A percentile compares a stretch with the other conserved stretches of the same genome.
These are phyloP conservation scores for Plantago ovata DNA, from an alignment of 257 asterid species.

Conservation along the genomic window DNA sequence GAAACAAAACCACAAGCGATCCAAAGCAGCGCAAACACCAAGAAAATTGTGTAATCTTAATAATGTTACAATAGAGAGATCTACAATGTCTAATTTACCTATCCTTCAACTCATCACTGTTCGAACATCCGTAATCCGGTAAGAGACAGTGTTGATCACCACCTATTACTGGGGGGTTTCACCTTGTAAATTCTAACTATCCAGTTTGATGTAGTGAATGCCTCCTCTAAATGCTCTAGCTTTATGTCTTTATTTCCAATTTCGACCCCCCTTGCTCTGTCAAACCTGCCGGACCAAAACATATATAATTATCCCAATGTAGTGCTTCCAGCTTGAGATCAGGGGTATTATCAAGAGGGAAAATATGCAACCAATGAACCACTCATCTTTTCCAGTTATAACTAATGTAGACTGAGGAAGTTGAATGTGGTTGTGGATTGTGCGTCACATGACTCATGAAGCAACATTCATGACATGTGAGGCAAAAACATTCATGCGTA, in stretches of 20 bases:
- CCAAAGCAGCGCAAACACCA: no score
- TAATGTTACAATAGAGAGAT: no score
- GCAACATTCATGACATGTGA: background rate
- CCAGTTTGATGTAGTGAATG: conserved; percentile 96
- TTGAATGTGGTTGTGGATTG: no score
- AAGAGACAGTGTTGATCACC: conserved; percentile 39
- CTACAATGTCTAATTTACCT: conserved; percentile 15
- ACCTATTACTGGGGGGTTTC: conserved; percentile 87
- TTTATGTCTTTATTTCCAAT: conserved; percentile 93
- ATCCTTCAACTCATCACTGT: conserved; percentile 34
- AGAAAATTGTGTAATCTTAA: no score
- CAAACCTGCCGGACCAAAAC: conserved; percentile 50
- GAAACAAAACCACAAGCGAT: no score
- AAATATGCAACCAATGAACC: background rate
- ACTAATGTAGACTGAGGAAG: background rate
- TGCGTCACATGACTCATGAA: no score
- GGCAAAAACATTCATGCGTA: background rate
- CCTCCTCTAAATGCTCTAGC: conserved; percentile 91
- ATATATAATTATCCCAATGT: background rate
- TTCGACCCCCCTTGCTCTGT: conserved; percentile 97
- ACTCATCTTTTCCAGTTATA: background rate
- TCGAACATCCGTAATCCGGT: conserved; percentile 23
- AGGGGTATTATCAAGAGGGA: background rate
- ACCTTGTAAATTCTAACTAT: conserved; percentile 94
- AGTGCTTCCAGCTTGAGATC: background rate